phyloP scores from a whole-genome alignment of 208 protist genomes.

The Angomonas ambiguus region DNA sequence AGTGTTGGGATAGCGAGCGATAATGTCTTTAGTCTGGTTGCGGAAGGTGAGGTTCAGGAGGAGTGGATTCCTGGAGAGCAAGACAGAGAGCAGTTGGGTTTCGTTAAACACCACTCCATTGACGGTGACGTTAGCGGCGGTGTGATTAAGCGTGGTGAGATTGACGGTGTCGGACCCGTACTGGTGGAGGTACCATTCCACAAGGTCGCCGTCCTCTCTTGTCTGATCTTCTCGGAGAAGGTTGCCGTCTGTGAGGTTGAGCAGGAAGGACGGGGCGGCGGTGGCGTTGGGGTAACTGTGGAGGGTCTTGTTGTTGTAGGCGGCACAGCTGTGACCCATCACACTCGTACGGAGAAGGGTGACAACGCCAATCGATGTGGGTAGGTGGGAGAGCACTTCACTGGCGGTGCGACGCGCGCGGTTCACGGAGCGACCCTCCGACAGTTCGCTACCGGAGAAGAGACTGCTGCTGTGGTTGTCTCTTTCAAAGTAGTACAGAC shows the following conservation, averaged over 20 bases:
- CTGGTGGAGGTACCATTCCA: not conserved
- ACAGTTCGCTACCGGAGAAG: not conserved
- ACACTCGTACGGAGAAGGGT: slow-evolving; percentile 45
- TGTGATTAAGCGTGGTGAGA: not conserved
- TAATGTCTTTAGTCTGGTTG: not conserved
- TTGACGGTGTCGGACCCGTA: not conserved
- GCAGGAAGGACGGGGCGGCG: slow-evolving; percentile 45
- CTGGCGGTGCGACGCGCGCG: not conserved
- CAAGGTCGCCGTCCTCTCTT: not conserved
- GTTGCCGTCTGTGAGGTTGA: slow-evolving; percentile 30
- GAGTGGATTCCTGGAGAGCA: not conserved
- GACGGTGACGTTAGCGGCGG: not conserved
- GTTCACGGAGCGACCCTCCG: not conserved
- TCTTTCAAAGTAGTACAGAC: not conserved
- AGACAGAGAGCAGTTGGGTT: not conserved
- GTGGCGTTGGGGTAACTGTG: slow-evolving; percentile 17
- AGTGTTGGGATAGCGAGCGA: not conserved
- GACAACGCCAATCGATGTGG: slow-evolving; percentile 38
- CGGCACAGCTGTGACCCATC: slow-evolving; percentile 12
- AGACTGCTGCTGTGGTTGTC: slow-evolving; percentile 3
- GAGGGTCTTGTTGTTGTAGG: not conserved
- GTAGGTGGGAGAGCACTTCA: slow-evolving; percentile 13
- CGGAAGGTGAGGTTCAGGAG: not conserved
- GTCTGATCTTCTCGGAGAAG: slow-evolving; percentile 18
- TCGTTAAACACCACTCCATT: not conserved